phyloP scores from a whole-genome alignment of 768 basidiomycete species.

The Hydnum rufescens region DNA sequence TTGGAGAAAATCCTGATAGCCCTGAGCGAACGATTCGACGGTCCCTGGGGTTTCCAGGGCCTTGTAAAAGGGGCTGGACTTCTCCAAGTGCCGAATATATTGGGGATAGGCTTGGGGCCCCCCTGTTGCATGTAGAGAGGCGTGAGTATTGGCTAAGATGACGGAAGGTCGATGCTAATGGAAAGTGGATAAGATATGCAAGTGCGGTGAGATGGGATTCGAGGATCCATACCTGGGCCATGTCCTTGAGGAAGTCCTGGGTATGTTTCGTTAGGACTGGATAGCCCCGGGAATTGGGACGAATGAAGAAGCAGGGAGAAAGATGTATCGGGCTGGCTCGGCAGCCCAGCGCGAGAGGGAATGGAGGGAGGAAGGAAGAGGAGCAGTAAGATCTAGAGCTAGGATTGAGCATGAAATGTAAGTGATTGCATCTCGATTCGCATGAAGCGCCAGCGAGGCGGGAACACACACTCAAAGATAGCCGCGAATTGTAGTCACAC shows the following conservation, averaged over 20 bases:
- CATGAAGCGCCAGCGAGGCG: neutral
- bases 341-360: slow-evolving; percentile 69
- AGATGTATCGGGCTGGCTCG: slow-evolving; percentile 77
- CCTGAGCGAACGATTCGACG: slow-evolving; percentile 76
- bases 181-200: slow-evolving; percentile 1
- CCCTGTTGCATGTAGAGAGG: slow-evolving; percentile 52
- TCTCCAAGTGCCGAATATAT: slow-evolving; percentile 70
- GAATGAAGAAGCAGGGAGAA: slow-evolving; percentile 77
- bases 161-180: slow-evolving; percentile 69
- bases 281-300: slow-evolving; percentile 91
- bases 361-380: slow-evolving; percentile 56
- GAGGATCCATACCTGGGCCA: slow-evolving; percentile 76
- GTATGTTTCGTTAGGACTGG: slow-evolving; percentile 89
- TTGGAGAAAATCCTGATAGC: slow-evolving; percentile 90
- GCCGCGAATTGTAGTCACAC: slow-evolving; percentile 61
- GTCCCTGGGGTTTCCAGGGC: slow-evolving; percentile 48
- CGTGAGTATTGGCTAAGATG: slow-evolving; percentile 51
- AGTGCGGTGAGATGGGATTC: no score
- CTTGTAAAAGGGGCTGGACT: slow-evolving; percentile 46
- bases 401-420: slow-evolving; percentile 3
- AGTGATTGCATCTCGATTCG: slow-evolving; percentile 6
- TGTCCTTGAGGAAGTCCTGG: slow-evolving; percentile 75
- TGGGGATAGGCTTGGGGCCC: slow-evolving; percentile 78
- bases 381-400: slow-evolving; percentile 87
- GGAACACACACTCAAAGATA: slow-evolving; percentile 42